A percentile compares a stretch with the other conserved stretches of the same genome.
Evolutionary conservation across 306 rosid species (phyloP).

Genomic region (Albizia julibrissin): DNA sequence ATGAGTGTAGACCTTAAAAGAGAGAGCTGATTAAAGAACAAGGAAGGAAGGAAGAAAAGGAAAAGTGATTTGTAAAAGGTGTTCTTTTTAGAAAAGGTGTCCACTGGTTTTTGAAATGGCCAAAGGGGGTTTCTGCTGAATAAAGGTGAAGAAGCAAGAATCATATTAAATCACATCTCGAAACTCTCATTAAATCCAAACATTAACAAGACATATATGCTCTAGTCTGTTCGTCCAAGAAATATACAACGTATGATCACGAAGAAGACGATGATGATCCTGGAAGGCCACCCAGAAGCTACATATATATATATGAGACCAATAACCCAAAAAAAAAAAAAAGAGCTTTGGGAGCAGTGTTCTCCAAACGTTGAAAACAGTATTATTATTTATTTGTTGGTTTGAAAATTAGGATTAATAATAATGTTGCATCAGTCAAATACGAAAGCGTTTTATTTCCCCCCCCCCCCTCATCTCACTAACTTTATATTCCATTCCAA

Average conservation of each 20-base stretch:
- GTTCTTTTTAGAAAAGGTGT: constrained; percentile 40
- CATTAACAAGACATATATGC: background rate
- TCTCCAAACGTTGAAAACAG: constrained; percentile 50
- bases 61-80: constrained; percentile 42
- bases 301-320: background rate
- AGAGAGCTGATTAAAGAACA: background rate
- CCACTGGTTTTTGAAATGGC: constrained; percentile 38
- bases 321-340: background rate
- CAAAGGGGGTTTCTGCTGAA: constrained; percentile 43
- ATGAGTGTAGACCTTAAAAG: background rate
- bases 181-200: constrained; percentile 1
- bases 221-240: constrained; percentile 29
- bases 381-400: background rate
- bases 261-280: constrained; percentile 13
- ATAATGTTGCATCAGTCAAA: constrained; percentile 61
- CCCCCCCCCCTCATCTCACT: constrained; percentile 28
- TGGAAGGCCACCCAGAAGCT: constrained; percentile 27
- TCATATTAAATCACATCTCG: constrained; percentile 28
- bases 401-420: constrained; percentile 39
- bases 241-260: constrained; percentile 31
- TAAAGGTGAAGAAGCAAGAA: constrained; percentile 27
- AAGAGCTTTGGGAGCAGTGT: constrained; percentile 67
- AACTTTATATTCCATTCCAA: constrained; percentile 41
- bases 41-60: constrained; percentile 16
- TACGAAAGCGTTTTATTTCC: background rate